A percentile compares a stretch with the other conserved stretches of the same genome.
Conservation (phyloP, 768 basidiomycete genomes). For the Boletus barrowsii region DNA sequence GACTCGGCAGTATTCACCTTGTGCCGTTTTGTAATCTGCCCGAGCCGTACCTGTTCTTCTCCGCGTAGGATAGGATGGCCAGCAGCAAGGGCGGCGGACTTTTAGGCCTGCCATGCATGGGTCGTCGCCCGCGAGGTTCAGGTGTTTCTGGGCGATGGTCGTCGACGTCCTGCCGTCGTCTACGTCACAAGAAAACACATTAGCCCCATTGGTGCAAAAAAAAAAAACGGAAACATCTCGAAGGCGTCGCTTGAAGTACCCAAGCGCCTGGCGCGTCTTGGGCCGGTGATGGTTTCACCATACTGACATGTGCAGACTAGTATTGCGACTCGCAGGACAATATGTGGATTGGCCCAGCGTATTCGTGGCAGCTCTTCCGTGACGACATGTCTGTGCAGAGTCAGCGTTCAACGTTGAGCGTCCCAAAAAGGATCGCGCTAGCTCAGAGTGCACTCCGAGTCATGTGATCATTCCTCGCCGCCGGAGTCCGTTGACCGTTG, state of each 20-base stretch:
- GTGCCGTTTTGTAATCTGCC: constrained; percentile 11
- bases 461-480: constrained; percentile 68
- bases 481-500: constrained; percentile 15
- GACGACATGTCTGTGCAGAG: constrained; percentile 60
- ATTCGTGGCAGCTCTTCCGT: constrained; percentile 78
- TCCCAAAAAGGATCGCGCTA: neutral
- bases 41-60: constrained; percentile 35
- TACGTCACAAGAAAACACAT: too few relatives aligned
- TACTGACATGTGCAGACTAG: too few relatives aligned
- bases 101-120: constrained; percentile 52
- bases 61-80: constrained; percentile 51
- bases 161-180: too few relatives aligned
- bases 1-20: constrained; percentile 1
- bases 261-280: constrained; percentile 55
- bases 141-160: too few relatives aligned
- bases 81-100: constrained; percentile 41
- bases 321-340: constrained; percentile 23
- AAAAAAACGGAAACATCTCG: constrained; percentile 48
- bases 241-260: constrained; percentile 56
- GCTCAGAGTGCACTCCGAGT: constrained; percentile 70
- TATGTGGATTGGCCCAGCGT: constrained; percentile 65
- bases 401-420: neutral
- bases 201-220: too few relatives aligned
- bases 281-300: constrained; percentile 39
- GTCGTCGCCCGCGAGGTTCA: constrained; percentile 62